Evolutionary conservation across 495 filamentous ascomycete genomes (phyloP).

Genomic region (Daldinia decipiens): DNA sequence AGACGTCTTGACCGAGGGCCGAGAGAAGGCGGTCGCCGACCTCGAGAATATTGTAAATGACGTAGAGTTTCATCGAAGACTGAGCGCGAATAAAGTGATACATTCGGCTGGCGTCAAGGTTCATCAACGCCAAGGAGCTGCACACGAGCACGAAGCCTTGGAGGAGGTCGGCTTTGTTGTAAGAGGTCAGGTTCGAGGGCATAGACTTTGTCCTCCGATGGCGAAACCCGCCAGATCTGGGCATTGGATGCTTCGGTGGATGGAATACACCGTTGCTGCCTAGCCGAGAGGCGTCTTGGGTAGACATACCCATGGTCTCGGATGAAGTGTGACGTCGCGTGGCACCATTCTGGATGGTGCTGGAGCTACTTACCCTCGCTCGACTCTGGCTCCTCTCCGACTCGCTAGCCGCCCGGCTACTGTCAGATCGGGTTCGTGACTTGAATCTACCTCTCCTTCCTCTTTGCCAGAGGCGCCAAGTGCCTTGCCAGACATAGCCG

Average conservation of each 20-base stretch:
- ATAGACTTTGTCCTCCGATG: conserved; percentile 84
- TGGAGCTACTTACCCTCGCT: conserved; percentile 31
- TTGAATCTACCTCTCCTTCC: conserved; percentile 60
- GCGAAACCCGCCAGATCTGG: conserved; percentile 53
- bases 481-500: conserved; percentile 76
- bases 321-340: conserved; percentile 41
- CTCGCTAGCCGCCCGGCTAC: conserved; percentile 44
- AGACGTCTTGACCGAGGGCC: conserved; percentile 92
- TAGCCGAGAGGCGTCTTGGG: conserved; percentile 33
- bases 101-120: conserved; percentile 95
- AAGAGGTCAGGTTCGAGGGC: conserved; percentile 82
- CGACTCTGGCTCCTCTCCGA: conserved; percentile 52
- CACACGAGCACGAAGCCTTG: conserved; percentile 86
- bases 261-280: conserved; percentile 48
- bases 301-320: conserved; percentile 24
- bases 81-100: conserved; percentile 98
- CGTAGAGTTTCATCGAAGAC: conserved; percentile 96
- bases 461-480: conserved; percentile 78
- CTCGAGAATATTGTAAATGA: conserved; percentile 97
- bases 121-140: conserved; percentile 87
- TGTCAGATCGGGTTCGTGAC: conserved; percentile 44
- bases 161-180: conserved; percentile 94
- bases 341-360: conserved; percentile 30
- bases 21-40: conserved; percentile 86
- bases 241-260: conserved; percentile 45